These are phyloP conservation scores for Boletus sp. DNA, from an alignment of 768 basidiomycete genomes.

Conservation along the genomic window DNA sequence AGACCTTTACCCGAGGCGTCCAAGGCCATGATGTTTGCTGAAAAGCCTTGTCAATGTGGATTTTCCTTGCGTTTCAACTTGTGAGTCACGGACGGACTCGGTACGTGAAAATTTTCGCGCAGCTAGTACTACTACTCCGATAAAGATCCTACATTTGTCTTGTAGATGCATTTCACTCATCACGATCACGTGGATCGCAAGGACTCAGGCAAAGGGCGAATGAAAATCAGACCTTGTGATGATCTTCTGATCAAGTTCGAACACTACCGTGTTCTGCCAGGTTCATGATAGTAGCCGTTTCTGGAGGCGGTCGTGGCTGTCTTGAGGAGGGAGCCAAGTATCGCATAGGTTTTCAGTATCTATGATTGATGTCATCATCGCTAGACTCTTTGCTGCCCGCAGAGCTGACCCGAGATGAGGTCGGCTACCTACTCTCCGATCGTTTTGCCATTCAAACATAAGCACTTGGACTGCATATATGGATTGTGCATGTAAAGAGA, in stretches of 20 bases:
- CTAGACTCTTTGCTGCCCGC: no score
- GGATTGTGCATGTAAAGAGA: neutral
- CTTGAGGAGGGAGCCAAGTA: neutral
- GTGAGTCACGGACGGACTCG: constrained; percentile 1
- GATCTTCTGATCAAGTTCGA: neutral
- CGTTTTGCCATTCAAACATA: neutral
- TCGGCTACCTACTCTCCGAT: neutral
- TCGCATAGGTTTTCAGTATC: neutral
- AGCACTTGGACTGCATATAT: neutral
- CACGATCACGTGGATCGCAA: constrained; percentile 8
- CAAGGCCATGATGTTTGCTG: constrained; percentile 2
- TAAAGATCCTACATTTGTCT: neutral
- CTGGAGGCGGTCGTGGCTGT: neutral
- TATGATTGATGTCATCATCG: neutral
- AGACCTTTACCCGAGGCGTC: constrained; percentile 58
- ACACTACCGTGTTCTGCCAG: neutral
- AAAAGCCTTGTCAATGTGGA: no score
- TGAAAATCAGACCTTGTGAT: neutral
- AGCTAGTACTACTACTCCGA: no score
- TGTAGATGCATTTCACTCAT: neutral
- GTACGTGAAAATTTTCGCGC: neutral
- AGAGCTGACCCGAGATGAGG: neutral
- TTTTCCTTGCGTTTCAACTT: no score
- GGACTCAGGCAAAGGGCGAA: neutral
- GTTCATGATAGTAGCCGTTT: neutral